A percentile compares a stretch with the other conserved stretches of the same genome.
phyloP scores from a whole-genome alignment of 495 filamentous ascomycete species.

The Aspergillus bridgeri region DNA sequence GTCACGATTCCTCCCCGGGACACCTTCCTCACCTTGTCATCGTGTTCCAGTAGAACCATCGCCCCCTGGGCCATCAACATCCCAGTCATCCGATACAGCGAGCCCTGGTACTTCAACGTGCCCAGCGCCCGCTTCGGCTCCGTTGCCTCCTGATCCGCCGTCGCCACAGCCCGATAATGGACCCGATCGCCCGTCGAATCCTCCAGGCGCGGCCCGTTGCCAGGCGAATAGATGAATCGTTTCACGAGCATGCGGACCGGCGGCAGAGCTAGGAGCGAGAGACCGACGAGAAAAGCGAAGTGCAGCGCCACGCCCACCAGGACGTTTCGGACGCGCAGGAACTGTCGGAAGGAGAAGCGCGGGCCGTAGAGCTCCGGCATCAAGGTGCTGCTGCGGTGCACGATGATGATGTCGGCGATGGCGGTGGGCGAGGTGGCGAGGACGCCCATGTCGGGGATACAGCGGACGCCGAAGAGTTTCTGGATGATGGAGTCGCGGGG shows the following conservation, averaged over 20 bases:
- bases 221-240: constrained; percentile 59
- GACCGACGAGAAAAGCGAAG: constrained; percentile 47
- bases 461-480: constrained; percentile 58
- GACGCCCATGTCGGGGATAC: constrained; percentile 62
- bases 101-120: constrained; percentile 56
- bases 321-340: constrained; percentile 58
- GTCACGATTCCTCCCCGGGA: constrained; percentile 73
- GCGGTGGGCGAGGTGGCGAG: constrained; percentile 59
- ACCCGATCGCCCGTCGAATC: constrained; percentile 52
- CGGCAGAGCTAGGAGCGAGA: constrained; percentile 51
- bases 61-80: constrained; percentile 67
- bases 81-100: constrained; percentile 68
- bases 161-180: constrained; percentile 64
- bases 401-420: constrained; percentile 60
- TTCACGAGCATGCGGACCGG: constrained; percentile 53
- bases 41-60: constrained; percentile 63
- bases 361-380: constrained; percentile 67
- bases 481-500: constrained; percentile 30
- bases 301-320: constrained; percentile 57
- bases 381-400: constrained; percentile 76
- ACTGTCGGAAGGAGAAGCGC: constrained; percentile 69
- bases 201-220: constrained; percentile 62
- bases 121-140: constrained; percentile 53
- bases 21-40: constrained; percentile 51
- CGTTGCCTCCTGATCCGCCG: constrained; percentile 47